Percentiles rank a stretch among this genome's conserved stretches.
These are phyloP conservation scores for Hymenoscyphus infarciens DNA, from an alignment of 2,329 filamentous ascomycete species.

Conservation along the genomic window DNA sequence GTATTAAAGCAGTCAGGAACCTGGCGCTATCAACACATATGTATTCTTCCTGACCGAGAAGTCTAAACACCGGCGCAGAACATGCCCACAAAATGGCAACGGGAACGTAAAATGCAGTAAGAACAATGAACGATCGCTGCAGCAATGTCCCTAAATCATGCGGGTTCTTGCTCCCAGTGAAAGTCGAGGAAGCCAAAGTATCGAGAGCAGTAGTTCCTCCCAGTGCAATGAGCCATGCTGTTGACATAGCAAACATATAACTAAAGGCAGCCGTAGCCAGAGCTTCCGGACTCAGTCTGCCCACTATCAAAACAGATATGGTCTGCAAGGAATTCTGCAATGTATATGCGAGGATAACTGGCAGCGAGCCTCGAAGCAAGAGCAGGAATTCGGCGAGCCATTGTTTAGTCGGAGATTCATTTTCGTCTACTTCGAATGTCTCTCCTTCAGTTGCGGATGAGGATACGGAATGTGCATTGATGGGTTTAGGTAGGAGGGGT, in stretches of 20 bases:
- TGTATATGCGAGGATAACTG: conserved; percentile 80
- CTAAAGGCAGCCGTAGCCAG: conserved; percentile 80
- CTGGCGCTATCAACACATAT: conserved; percentile 69
- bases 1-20: conserved; percentile 71
- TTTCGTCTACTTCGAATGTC: conserved; percentile 28
- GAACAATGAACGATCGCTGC: conserved; percentile 70
- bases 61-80: conserved; percentile 69
- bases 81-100: conserved; percentile 71
- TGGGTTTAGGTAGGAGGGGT: conserved; percentile 24
- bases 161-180: conserved; percentile 76
- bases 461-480: conserved; percentile 12
- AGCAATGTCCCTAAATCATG: conserved; percentile 75
- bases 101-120: conserved; percentile 68
- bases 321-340: conserved; percentile 85
- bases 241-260: conserved; percentile 92
- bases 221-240: conserved; percentile 80
- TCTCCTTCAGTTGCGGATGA: conserved; percentile 23
- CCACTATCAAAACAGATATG: conserved; percentile 75
- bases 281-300: conserved; percentile 73
- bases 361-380: conserved; percentile 65
- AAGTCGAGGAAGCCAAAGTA: conserved; percentile 77
- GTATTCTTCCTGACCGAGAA: conserved; percentile 73
- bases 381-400: conserved; percentile 61
- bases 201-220: conserved; percentile 85
- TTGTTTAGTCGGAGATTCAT: conserved; percentile 24